Conservation (phyloP, 208 protist species). For the Zelonia costaricensis region DNA sequence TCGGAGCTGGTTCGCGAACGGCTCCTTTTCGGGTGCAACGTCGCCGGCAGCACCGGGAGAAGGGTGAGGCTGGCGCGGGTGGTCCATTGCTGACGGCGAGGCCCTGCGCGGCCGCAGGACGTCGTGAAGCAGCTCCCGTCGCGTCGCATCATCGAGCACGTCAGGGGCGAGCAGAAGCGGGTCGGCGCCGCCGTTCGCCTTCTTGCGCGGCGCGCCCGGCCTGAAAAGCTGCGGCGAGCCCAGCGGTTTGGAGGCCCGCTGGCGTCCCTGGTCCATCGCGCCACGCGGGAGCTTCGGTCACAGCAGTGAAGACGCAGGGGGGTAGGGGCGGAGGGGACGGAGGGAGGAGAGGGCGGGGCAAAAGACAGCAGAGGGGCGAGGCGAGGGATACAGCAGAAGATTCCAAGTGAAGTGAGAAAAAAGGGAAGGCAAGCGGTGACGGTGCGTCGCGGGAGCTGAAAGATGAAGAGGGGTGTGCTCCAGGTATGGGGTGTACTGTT, state of each 20-base stretch:
- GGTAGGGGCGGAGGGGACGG: neutral
- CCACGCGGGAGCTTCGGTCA: too few relatives aligned
- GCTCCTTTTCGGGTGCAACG: slow-evolving; percentile 29
- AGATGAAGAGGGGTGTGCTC: too few relatives aligned
- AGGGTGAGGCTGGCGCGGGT: neutral
- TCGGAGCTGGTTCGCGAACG: slow-evolving; percentile 56
- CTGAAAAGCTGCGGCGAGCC: slow-evolving; percentile 57
- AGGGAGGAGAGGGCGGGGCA: neutral
- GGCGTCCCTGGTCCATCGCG: slow-evolving; percentile 19
- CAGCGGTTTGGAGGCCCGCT: slow-evolving; percentile 8
- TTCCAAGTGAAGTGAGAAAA: neutral
- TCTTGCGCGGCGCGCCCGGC: slow-evolving; percentile 20
- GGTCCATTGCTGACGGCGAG: slow-evolving; percentile 9
- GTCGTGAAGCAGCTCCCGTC: slow-evolving; percentile 63
- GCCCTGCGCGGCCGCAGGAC: slow-evolving; percentile 35
- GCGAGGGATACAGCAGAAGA: neutral
- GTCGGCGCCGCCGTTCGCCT: slow-evolving; percentile 4
- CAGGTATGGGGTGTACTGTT: too few relatives aligned
- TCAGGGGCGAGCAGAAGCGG: slow-evolving; percentile 68
- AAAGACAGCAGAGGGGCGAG: slow-evolving; percentile 1
- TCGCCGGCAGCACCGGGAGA: neutral
- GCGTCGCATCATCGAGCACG: slow-evolving; percentile 82
- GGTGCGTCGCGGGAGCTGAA: too few relatives aligned
- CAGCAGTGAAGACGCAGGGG: too few relatives aligned
- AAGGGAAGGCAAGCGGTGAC: neutral